Conservation (phyloP, 23 red algal species). For the Agarophyton chilense region DNA sequence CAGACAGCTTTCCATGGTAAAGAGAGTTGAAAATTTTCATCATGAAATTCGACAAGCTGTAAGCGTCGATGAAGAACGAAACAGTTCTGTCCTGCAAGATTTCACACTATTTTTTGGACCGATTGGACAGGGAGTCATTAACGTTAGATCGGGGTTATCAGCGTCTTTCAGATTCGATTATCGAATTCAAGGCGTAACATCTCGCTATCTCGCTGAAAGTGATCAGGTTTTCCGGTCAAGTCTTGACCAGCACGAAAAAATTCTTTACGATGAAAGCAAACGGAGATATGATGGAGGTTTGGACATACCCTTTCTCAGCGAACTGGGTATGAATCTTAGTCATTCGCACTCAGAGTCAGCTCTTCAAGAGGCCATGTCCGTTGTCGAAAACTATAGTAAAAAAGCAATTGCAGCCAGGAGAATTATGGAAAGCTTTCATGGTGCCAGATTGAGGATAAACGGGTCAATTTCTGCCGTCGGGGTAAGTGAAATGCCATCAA, state of each 20-base stretch:
- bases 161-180: background rate
- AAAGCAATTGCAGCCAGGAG: background rate
- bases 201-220: background rate
- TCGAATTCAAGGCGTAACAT: background rate
- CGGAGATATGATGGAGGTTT: background rate
- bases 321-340: conserved; percentile 7
- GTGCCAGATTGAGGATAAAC: background rate
- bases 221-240: background rate
- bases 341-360: background rate
- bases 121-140: background rate
- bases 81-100: background rate
- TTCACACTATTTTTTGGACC: background rate
- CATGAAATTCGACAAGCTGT: background rate
- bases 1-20: background rate
- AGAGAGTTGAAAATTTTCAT: background rate
- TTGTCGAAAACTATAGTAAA: background rate
- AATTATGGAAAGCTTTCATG: conserved; percentile 18
- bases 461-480: background rate
- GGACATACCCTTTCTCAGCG: background rate
- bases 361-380: background rate
- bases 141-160: background rate
- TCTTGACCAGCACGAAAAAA: background rate
- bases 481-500: background rate
- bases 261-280: background rate
- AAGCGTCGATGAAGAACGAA: background rate